Evolutionary conservation across 495 filamentous ascomycete genomes (phyloP).

Genomic region (Penicillium chermesinum): DNA sequence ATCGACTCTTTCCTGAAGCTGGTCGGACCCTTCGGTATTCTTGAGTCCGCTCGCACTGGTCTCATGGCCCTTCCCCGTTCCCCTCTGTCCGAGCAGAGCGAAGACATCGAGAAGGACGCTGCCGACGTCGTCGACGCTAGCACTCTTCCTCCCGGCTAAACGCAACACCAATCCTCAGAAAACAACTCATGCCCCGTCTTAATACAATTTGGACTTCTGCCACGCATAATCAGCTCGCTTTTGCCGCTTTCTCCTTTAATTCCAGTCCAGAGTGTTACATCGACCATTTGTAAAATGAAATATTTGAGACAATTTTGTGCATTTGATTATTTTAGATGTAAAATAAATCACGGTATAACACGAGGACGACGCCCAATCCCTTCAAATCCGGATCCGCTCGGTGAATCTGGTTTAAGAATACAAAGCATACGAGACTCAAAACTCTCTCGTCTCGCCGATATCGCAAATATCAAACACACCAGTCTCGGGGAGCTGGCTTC

Average conservation of each 20-base stretch:
- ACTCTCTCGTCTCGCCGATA: too few relatives aligned
- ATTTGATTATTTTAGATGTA: background rate
- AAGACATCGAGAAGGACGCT: conserved; percentile 76
- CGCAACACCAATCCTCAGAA: conserved; percentile 3
- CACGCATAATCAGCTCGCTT: conserved; percentile 5
- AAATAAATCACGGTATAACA: background rate
- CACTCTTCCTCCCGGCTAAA: conserved; percentile 86
- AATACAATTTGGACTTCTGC: conserved; percentile 20
- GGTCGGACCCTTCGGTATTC: conserved; percentile 89
- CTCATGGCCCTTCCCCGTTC: conserved; percentile 96
- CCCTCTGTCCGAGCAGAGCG: conserved; percentile 67
- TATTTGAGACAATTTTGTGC: background rate
- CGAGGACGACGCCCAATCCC: too few relatives aligned
- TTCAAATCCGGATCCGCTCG: too few relatives aligned
- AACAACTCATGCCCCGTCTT: conserved; percentile 22
- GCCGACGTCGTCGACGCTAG: conserved; percentile 89
- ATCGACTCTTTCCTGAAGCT: conserved; percentile 98
- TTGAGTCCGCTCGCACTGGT: conserved; percentile 89
- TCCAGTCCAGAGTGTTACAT: background rate
- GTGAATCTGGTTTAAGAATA: too few relatives aligned
- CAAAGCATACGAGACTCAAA: too few relatives aligned
- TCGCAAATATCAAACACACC: too few relatives aligned
- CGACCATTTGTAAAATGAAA: background rate
- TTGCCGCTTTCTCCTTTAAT: background rate
- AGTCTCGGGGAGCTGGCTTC: too few relatives aligned